Percentiles rank a stretch among this genome's conserved stretches.
Evolutionary conservation across 2,329 filamentous ascomycete species (phyloP).

Genomic region (Amauroascus niger): DNA sequence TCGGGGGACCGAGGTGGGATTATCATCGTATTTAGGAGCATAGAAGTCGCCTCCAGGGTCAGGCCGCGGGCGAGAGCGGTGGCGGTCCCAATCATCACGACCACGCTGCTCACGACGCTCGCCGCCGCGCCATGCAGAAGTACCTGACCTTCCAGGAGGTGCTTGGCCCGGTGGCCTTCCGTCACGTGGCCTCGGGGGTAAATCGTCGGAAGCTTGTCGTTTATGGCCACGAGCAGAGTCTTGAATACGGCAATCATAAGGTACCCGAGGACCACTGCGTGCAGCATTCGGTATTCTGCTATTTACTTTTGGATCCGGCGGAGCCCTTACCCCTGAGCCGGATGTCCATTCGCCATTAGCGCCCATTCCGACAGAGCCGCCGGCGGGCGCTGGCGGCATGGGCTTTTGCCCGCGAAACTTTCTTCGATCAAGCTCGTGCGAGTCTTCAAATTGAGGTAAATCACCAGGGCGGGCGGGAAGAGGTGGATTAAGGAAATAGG

Average conservation of each 20-base stretch:
- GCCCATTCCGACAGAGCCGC: conserved; percentile 73
- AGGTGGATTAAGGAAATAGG: conserved; percentile 75
- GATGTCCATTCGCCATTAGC: conserved; percentile 47
- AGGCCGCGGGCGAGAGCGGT: neutral
- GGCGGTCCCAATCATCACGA: conserved; percentile 16
- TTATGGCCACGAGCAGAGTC: conserved; percentile 19
- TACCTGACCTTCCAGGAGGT: conserved; percentile 20
- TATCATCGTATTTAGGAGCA: conserved; percentile 27
- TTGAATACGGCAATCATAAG: conserved; percentile 21
- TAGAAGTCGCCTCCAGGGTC: conserved; percentile 27
- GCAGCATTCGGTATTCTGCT: conserved; percentile 30
- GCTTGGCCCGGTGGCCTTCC: conserved; percentile 17
- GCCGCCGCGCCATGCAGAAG: conserved; percentile 23
- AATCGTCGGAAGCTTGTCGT: conserved; percentile 20
- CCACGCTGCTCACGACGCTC: conserved; percentile 23
- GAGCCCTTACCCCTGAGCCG: conserved; percentile 26
- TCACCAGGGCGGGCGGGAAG: conserved; percentile 73
- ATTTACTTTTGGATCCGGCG: conserved; percentile 24
- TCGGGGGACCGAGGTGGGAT: conserved; percentile 6
- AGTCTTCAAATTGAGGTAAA: conserved; percentile 85
- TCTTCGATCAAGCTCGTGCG: conserved; percentile 88
- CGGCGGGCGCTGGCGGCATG: conserved; percentile 81
- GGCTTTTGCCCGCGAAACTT: conserved; percentile 85
- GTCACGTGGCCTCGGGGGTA: neutral
- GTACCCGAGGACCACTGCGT: conserved; percentile 25